These are phyloP conservation scores for Boechera divaricarpa DNA, from an alignment of 345 rosid genomes.

Conservation along the genomic window DNA sequence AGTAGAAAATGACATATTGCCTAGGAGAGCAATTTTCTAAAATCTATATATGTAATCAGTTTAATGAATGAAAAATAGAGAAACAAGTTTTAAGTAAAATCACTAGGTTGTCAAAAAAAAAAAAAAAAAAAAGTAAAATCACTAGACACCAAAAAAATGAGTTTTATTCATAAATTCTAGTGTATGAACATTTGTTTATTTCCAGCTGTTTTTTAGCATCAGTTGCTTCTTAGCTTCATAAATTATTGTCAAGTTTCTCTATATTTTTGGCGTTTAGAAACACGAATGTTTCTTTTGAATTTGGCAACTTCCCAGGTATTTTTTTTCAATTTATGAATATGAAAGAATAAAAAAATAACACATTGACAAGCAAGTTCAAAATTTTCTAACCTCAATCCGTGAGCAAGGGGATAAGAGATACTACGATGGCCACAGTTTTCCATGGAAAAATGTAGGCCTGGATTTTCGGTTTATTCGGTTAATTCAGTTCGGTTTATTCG, in stretches of 20 bases:
- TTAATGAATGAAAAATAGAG: no score
- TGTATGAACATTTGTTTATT: background rate
- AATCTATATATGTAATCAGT: background rate
- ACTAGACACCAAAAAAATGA: background rate
- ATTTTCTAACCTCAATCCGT: no score
- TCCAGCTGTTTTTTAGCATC: background rate
- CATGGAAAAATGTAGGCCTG: no score
- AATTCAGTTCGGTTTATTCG: no score
- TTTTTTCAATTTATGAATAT: background rate
- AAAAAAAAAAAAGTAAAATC: background rate
- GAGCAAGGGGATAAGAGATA: no score
- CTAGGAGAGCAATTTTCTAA: background rate
- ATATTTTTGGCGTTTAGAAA: background rate
- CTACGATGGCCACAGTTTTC: no score
- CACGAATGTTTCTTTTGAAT: no score
- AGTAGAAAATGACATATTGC: background rate
- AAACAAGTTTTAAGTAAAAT: no score
- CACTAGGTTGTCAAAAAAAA: background rate
- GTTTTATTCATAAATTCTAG: no score
- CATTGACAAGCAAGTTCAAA: no score
- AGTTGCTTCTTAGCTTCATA: background rate
- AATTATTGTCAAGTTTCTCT: background rate
- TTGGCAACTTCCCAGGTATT: background rate
- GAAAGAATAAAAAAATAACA: slow-evolving; percentile 32
- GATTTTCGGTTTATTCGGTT: no score